Conservation (phyloP, 345 rosid species). For the Sisymbrium altissimum region DNA sequence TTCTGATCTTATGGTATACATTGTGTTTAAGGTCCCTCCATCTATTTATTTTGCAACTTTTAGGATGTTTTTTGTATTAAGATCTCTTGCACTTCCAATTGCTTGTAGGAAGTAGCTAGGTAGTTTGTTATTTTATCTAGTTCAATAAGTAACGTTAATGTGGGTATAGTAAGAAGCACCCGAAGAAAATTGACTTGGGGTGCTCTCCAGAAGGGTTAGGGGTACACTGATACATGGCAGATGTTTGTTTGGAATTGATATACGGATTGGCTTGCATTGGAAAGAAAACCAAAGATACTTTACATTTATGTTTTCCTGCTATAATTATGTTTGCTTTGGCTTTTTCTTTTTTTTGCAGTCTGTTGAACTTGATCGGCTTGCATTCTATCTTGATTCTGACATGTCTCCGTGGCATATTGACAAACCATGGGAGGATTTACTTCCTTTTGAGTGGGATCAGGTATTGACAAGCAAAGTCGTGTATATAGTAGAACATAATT, state of each 20-base stretch:
- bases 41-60: slow-evolving; percentile 8
- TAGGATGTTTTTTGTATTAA: slow-evolving; percentile 10
- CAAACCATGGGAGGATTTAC: slow-evolving; percentile 82
- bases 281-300: slow-evolving; percentile 13
- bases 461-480: slow-evolving; percentile 34
- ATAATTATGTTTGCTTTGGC: slow-evolving; percentile 13
- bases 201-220: slow-evolving; percentile 13
- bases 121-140: slow-evolving; percentile 5
- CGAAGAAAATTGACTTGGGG: neutral
- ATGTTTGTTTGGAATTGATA: neutral
- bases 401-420: slow-evolving; percentile 77
- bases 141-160: neutral
- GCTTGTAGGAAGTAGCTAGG: slow-evolving; percentile 9
- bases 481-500: neutral
- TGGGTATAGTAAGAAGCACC: slow-evolving; percentile 15
- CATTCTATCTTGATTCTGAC: slow-evolving; percentile 91
- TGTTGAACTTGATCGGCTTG: slow-evolving; percentile 88
- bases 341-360: slow-evolving; percentile 48
- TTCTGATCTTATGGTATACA: slow-evolving; percentile 7
- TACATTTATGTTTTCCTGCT: slow-evolving; percentile 9
- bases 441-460: slow-evolving; percentile 94
- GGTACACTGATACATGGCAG: slow-evolving; percentile 11
- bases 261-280: slow-evolving; percentile 12
- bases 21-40: neutral
- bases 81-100: slow-evolving; percentile 8